These are phyloP conservation scores for Lyophyllum semitale DNA, from an alignment of 768 basidiomycete species.

Conservation along the genomic window DNA sequence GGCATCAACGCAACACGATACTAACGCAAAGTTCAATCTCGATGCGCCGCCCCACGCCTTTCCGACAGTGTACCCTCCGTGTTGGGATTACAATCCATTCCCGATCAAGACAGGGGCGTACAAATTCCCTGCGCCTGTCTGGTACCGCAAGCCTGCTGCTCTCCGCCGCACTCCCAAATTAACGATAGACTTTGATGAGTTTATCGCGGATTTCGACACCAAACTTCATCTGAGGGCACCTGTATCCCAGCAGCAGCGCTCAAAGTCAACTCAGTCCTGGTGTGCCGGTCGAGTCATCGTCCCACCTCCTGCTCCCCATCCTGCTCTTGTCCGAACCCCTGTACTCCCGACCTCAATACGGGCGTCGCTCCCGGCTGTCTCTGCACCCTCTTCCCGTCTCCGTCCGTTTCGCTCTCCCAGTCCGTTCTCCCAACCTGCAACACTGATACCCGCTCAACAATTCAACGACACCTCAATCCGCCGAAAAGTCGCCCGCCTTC, in stretches of 20 bases:
- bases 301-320: constrained; percentile 26
- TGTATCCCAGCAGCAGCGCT: neutral
- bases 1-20: neutral
- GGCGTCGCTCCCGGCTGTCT: neutral
- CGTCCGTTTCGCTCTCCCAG: constrained; percentile 6
- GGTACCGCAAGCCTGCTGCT: constrained; percentile 30
- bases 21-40: neutral
- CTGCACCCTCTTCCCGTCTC: constrained; percentile 3
- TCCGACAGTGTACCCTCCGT: constrained; percentile 18
- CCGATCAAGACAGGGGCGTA: constrained; percentile 7
- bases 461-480: neutral
- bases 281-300: constrained; percentile 23
- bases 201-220: constrained; percentile 18
- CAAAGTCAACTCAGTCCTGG: constrained; percentile 12
- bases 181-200: constrained; percentile 26
- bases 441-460: neutral
- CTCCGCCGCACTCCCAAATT: neutral
- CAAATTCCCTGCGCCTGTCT: constrained; percentile 30
- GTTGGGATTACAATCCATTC: constrained; percentile 11
- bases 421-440: constrained; percentile 2
- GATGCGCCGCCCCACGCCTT: constrained; percentile 25
- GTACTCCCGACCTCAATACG: neutral
- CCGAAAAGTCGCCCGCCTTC: constrained; percentile 25
- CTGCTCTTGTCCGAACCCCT: constrained; percentile 21
- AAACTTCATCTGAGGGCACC: constrained; percentile 25